Conservation (phyloP, 805 yeast species). For the Lachancea sp. region DNA sequence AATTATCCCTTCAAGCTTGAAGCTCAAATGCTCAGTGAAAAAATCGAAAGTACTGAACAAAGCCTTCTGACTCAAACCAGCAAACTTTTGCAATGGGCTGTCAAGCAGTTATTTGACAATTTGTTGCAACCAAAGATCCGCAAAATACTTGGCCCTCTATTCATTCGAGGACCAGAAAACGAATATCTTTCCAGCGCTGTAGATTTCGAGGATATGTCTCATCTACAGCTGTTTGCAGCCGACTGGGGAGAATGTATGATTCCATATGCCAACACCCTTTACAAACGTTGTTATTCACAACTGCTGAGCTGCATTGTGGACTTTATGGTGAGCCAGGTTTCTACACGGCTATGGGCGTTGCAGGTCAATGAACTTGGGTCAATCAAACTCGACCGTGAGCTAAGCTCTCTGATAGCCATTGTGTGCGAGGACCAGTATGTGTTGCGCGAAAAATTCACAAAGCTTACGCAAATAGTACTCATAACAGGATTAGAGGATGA, state of each 20-base stretch:
- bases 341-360: constrained; percentile 59
- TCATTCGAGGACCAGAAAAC: constrained; percentile 21
- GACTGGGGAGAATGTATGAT: constrained; percentile 60
- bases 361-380: constrained; percentile 80
- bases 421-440: constrained; percentile 67
- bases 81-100: constrained; percentile 34
- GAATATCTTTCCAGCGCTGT: constrained; percentile 26
- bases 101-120: constrained; percentile 39
- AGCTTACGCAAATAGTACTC: constrained; percentile 79
- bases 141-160: constrained; percentile 40
- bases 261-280: constrained; percentile 59
- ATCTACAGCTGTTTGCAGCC: constrained; percentile 45
- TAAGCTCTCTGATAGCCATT: constrained; percentile 65
- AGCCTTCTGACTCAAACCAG: constrained; percentile 25
- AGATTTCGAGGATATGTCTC: constrained; percentile 34
- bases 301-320: constrained; percentile 46
- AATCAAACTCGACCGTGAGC: constrained; percentile 73
- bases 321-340: constrained; percentile 51
- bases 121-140: constrained; percentile 34
- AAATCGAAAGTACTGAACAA: constrained; percentile 24
- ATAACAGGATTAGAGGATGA: constrained; percentile 77
- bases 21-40: constrained; percentile 22
- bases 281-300: constrained; percentile 45
- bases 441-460: constrained; percentile 68
- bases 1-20: constrained; percentile 38